Evolutionary conservation across 305 asterid genomes (phyloP), one percentile per base, ranked within the genome.

Genomic region (Solanum hybrid): DNA sequence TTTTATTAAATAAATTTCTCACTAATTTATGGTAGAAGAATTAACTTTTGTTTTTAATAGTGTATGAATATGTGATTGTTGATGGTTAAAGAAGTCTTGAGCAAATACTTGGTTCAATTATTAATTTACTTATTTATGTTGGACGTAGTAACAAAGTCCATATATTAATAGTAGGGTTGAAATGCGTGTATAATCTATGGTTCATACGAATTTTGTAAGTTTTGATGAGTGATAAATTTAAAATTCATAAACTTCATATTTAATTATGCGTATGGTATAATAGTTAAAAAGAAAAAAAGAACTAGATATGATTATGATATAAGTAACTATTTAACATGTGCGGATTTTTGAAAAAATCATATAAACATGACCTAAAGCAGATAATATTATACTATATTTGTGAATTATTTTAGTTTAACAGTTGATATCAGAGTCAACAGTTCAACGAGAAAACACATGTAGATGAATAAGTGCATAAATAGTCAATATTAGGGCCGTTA

Each of bases 401-500:
- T 13, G 24, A 31, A 0, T 75, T 75, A 16, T 16, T 31, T 73
- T 3, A 14, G 6, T 4, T 0, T 1, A 8, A 7, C 1, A 3
- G 0, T 3, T 6, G 0, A 1, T 29, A 73, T 29, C 5, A 7
- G 1, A 3, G 10, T 13, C 0, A 72, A 27, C 16, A 2, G 0
- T 72, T 31, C 13, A 75, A 14, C 0, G 6, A 16, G 2, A 29
- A 9, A 0, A 29, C 0, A 40, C 13, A 16, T 31, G 9, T 14
- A 72, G 2, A 27, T 6, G 5, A 6, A 2, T 16, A 13, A 31
- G 6, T 75, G 38, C 79, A 75, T 16, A 75, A 31, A 29, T 12
- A 73, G 2, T 7, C 10, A 6, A 73, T 73, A 3, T 29, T 6
- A 26, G 37, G n/a, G 22, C 22, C 3, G 22, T 51, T 16, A 17